These are phyloP conservation scores for Termitomyces sp. DNA, from an alignment of 768 basidiomycete species.

Conservation along the genomic window DNA sequence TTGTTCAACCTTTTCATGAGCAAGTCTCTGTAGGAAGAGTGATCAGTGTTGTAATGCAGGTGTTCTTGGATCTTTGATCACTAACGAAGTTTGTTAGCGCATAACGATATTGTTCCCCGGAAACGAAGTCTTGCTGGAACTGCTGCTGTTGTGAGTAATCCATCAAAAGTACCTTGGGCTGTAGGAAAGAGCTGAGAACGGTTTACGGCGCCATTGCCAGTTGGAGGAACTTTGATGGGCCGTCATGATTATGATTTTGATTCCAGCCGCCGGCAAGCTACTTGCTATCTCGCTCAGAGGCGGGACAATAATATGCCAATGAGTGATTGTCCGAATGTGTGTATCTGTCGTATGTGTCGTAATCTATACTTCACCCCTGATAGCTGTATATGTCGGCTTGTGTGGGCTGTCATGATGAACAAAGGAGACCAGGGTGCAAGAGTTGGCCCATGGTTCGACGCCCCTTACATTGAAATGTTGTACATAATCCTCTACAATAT, in stretches of 20 bases:
- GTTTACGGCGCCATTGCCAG: not conserved
- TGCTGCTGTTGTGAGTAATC: slow-evolving; percentile 23
- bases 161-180: slow-evolving; percentile 6
- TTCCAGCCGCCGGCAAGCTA: no score
- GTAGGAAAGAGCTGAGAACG: not conserved
- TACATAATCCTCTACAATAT: not conserved
- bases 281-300: no score
- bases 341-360: no score
- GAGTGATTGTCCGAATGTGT: no score
- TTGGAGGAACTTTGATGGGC: not conserved
- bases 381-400: no score
- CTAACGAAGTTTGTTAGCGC: slow-evolving; percentile 78
- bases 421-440: not conserved
- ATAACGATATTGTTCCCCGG: slow-evolving; percentile 73
- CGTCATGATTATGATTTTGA: not conserved
- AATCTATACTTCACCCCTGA: no score
- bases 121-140: slow-evolving; percentile 33
- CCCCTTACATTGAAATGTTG: not conserved
- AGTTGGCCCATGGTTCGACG: not conserved
- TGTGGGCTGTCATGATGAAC: not conserved
- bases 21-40: slow-evolving; percentile 52
- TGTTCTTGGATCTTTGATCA: no score
- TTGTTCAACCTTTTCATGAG: slow-evolving; percentile 84
- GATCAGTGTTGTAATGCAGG: not conserved
- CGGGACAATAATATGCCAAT: no score